phyloP scores from a whole-genome alignment of 2,329 filamentous ascomycete species.

The Cytospora paraplurivora region DNA sequence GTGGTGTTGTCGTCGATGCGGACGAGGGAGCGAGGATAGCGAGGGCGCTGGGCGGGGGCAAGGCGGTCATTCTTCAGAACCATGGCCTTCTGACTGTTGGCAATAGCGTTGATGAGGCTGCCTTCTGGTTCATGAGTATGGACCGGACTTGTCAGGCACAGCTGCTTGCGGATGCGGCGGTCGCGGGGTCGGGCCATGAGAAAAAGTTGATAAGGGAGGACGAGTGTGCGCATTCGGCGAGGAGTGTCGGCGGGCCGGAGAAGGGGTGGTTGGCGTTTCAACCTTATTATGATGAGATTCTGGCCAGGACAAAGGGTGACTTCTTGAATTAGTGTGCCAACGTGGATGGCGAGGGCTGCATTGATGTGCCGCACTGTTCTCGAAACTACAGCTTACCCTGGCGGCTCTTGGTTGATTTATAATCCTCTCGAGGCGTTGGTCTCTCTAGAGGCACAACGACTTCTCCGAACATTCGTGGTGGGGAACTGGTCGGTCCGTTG shows the following conservation, averaged over 20 bases:
- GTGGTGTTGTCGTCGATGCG: conserved; percentile 55
- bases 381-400: no score
- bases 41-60: conserved; percentile 60
- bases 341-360: no score
- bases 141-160: conserved; percentile 68
- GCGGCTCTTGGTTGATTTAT: no score
- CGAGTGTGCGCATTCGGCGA: conserved; percentile 38
- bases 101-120: conserved; percentile 71
- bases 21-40: conserved; percentile 67
- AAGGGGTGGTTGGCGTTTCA: conserved; percentile 58
- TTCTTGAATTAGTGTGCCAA: conserved; percentile 42
- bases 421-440: no score
- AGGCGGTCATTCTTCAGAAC: conserved; percentile 67
- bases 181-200: conserved; percentile 38
- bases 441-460: no score
- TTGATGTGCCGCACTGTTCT: no score
- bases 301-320: conserved; percentile 51
- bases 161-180: conserved; percentile 62
- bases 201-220: conserved; percentile 41
- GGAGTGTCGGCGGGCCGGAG: conserved; percentile 45
- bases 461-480: no score
- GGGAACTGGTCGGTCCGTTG: no score
- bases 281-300: conserved; percentile 55
- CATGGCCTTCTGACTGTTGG: conserved; percentile 73
- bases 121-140: conserved; percentile 67